Evolutionary conservation across 2,329 filamentous ascomycete genomes (phyloP).

Genomic region (Atkinsonella texensis): DNA sequence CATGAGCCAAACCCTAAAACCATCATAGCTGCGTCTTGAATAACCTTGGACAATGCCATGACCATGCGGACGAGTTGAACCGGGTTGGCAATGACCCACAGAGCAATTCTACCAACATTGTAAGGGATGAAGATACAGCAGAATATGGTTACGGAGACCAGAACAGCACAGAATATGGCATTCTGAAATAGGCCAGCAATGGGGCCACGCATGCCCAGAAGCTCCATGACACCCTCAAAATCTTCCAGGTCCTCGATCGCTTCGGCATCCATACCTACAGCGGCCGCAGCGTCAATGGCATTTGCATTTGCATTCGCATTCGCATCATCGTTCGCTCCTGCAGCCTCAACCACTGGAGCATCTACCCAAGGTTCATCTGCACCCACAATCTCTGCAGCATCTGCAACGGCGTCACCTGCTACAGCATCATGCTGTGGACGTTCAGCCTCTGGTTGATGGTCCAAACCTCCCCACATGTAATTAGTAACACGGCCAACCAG

Average conservation of each 20-base stretch:
- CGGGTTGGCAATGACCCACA: constrained; percentile 72
- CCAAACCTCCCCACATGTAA: constrained; percentile 51
- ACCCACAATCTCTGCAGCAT: constrained; percentile 21
- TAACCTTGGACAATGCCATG: constrained; percentile 62
- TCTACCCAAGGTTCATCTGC: constrained; percentile 17
- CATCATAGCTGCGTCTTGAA: constrained; percentile 65
- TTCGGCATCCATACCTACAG: constrained; percentile 59
- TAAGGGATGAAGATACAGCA: constrained; percentile 85
- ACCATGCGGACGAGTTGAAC: constrained; percentile 61
- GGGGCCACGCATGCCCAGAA: constrained; percentile 92
- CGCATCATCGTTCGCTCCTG: constrained; percentile 24
- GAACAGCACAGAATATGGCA: constrained; percentile 80
- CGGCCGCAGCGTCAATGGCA: constrained; percentile 27
- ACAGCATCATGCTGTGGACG: constrained; percentile 11
- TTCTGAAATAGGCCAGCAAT: constrained; percentile 86
- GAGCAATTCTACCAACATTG: constrained; percentile 72
- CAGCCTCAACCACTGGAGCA: constrained; percentile 16
- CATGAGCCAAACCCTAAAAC: constrained; percentile 43
- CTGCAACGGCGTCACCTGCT: no score
- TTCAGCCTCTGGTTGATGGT: constrained; percentile 20
- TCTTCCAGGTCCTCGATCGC: constrained; percentile 82
- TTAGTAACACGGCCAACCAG: constrained; percentile 32
- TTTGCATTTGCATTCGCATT: constrained; percentile 30
- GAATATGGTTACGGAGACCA: constrained; percentile 79
- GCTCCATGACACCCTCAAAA: constrained; percentile 88